These are phyloP conservation scores for Clonostachys byssicola DNA, from an alignment of 2,329 filamentous ascomycete genomes.

Conservation along the genomic window DNA sequence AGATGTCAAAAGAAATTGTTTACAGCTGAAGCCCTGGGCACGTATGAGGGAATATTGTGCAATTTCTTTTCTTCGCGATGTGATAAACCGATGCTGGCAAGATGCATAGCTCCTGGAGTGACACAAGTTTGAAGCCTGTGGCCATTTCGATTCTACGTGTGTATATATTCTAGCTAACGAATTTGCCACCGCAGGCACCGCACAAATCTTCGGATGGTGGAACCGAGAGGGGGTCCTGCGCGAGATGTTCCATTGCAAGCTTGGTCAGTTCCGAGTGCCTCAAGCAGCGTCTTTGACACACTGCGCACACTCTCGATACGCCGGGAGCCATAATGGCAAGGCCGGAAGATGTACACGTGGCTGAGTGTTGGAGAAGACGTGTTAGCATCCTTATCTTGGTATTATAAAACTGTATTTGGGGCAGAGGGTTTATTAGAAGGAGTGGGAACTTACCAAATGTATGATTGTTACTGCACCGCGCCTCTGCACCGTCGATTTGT, in stretches of 20 bases:
- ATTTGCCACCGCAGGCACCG: slow-evolving; percentile 36
- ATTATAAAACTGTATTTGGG: not conserved
- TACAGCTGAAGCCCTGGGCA: too few relatives aligned
- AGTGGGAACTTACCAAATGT: slow-evolving; percentile 26
- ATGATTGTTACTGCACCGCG: slow-evolving; percentile 31
- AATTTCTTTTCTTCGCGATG: too few relatives aligned
- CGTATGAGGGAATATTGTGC: too few relatives aligned
- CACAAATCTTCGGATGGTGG: slow-evolving; percentile 26
- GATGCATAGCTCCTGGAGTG: too few relatives aligned
- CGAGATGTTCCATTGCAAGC: slow-evolving; percentile 22
- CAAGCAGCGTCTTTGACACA: slow-evolving; percentile 49
- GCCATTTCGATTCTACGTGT: too few relatives aligned
- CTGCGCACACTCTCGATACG: slow-evolving; percentile 47
- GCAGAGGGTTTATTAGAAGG: not conserved
- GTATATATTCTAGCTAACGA: slow-evolving; percentile 21
- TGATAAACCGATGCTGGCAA: too few relatives aligned
- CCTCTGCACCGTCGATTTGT: slow-evolving; percentile 21
- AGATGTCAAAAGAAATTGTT: too few relatives aligned
- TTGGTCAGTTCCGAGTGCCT: slow-evolving; percentile 32
- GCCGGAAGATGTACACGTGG: slow-evolving; percentile 48
- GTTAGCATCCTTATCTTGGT: not conserved
- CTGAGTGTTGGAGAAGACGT: slow-evolving; percentile 17
- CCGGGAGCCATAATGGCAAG: slow-evolving; percentile 50
- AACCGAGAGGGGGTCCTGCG: slow-evolving; percentile 12
- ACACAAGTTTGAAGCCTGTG: too few relatives aligned